A percentile compares a stretch with the other conserved stretches of the same genome.
Evolutionary conservation across 108 stramenopile genomes (phyloP).

Genomic region (Phaeodactylum tricornutum): DNA sequence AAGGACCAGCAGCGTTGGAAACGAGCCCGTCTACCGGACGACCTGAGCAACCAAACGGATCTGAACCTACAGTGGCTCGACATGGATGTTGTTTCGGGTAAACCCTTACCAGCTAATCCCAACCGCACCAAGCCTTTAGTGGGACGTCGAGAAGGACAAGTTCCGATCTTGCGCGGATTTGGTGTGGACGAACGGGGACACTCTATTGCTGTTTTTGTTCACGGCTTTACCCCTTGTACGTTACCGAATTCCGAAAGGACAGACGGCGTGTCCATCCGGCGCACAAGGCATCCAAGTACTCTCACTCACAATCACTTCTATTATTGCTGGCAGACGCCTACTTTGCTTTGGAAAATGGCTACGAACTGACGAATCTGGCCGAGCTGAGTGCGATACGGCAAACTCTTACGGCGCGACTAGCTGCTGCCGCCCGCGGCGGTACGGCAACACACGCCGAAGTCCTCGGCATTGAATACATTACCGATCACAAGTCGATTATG

Average conservation of each 20-base stretch:
- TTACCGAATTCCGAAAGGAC: constrained; percentile 61
- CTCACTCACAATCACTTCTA: no score
- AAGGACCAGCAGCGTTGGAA: constrained; percentile 13
- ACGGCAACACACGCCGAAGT: neutral
- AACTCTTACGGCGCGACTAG: constrained; percentile 14
- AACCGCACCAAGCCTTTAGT: constrained; percentile 38
- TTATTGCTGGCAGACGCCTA: no score
- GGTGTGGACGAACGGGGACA: constrained; percentile 91
- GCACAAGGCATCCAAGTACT: no score
- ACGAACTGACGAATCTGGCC: constrained; percentile 11
- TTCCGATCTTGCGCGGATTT: constrained; percentile 91
- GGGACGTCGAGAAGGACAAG: constrained; percentile 49
- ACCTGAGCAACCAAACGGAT: constrained; percentile 25
- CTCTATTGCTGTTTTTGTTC: constrained; percentile 85
- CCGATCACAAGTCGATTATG: constrained; percentile 67
- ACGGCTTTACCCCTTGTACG: constrained; percentile 95
- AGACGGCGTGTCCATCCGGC: no score
- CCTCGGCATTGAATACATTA: constrained; percentile 45
- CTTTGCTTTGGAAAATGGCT: neutral
- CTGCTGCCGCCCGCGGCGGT: constrained; percentile 15
- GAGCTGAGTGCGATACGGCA: constrained; percentile 25
- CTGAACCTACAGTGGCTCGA: constrained; percentile 93
- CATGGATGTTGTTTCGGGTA: constrained; percentile 87
- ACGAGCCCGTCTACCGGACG: constrained; percentile 7
- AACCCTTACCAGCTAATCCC: constrained; percentile 63